Evolutionary conservation across 306 rosid species (phyloP).

Genomic region (Vigna nakashimae): DNA sequence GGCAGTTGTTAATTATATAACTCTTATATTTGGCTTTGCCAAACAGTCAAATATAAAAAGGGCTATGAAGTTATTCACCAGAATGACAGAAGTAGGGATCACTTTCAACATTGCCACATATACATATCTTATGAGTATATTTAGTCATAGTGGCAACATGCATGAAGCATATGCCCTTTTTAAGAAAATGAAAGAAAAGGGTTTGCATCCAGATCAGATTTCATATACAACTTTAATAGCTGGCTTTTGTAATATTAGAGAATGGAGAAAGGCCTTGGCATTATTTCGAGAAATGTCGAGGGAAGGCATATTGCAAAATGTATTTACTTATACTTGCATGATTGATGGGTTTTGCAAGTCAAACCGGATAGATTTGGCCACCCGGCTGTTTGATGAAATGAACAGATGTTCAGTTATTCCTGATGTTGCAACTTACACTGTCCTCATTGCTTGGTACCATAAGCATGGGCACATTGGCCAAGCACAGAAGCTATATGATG

Average conservation of each 20-base stretch:
- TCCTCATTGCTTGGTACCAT: conserved; percentile 53
- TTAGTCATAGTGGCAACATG: conserved; percentile 45
- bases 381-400: conserved; percentile 57
- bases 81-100: conserved; percentile 58
- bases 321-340: conserved; percentile 65
- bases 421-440: conserved; percentile 63
- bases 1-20: conserved; percentile 57
- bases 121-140: conserved; percentile 60
- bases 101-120: conserved; percentile 50
- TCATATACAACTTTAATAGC: conserved; percentile 63
- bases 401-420: conserved; percentile 49
- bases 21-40: conserved; percentile 64
- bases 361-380: conserved; percentile 56
- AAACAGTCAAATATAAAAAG: conserved; percentile 49
- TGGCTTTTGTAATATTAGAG: conserved; percentile 56
- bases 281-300: conserved; percentile 58
- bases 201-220: conserved; percentile 57
- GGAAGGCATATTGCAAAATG: conserved; percentile 56
- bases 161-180: conserved; percentile 49
- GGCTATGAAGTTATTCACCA: conserved; percentile 56
- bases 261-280: conserved; percentile 54
- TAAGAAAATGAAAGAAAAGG: conserved; percentile 52
- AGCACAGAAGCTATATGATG: conserved; percentile 47
- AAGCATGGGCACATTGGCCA: conserved; percentile 45
- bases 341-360: conserved; percentile 64